Conservation (phyloP, 192 early-diverging fungal genomes). For the Gigaspora rosea region DNA sequence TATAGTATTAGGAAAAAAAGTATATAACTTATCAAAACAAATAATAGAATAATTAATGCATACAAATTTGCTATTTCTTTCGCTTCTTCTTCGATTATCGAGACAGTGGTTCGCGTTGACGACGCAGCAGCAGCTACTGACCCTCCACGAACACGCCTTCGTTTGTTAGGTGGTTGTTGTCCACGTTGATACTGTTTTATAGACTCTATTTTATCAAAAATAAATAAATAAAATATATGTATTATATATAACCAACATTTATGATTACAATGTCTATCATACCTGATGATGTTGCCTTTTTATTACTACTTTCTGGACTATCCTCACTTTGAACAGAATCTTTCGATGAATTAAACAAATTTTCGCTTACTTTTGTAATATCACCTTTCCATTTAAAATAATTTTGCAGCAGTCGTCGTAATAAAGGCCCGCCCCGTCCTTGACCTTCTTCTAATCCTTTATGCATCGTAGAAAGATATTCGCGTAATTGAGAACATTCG, state of each 20-base stretch:
- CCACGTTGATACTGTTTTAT: slow-evolving; percentile 20
- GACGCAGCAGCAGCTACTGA: slow-evolving; percentile 29
- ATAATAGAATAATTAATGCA: neutral
- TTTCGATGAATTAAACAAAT: slow-evolving; percentile 23
- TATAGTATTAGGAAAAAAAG: neutral
- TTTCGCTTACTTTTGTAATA: slow-evolving; percentile 50
- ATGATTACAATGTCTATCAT: neutral
- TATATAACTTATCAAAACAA: neutral
- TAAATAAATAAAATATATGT: too few relatives aligned
- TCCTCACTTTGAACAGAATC: neutral
- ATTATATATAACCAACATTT: too few relatives aligned
- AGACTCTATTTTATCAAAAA: neutral
- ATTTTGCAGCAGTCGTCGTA: slow-evolving; percentile 54
- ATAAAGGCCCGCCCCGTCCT: slow-evolving; percentile 37
- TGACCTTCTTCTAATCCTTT: neutral
- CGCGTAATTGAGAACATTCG: slow-evolving; percentile 63
- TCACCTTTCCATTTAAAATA: slow-evolving; percentile 80
- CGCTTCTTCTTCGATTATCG: slow-evolving; percentile 39
- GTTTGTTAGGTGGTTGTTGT: slow-evolving; percentile 39
- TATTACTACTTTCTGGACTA: neutral
- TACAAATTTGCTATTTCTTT: slow-evolving; percentile 50
- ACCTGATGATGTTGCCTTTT: neutral
- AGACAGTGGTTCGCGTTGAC: neutral
- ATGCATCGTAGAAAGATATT: slow-evolving; percentile 49
- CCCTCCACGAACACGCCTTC: slow-evolving; percentile 47